Percentiles rank a stretch among this genome's conserved stretches.
Conservation (phyloP, 2,329 filamentous ascomycete species). For the Cercospora canescens region DNA sequence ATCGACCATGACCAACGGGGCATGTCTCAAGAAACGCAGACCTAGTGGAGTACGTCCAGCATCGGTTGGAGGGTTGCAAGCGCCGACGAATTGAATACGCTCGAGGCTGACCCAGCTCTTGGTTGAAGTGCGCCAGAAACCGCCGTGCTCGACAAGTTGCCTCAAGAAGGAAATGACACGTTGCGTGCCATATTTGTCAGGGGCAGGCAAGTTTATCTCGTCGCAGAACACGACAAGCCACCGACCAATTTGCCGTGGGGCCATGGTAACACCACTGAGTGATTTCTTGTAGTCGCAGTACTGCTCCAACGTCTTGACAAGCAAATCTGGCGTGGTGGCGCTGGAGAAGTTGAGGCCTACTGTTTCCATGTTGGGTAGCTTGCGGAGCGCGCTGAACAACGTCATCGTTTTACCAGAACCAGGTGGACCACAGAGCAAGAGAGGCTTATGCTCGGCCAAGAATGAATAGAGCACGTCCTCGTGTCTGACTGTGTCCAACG, state of each 20-base stretch:
- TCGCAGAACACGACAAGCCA: constrained; percentile 99
- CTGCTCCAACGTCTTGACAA: constrained; percentile 99
- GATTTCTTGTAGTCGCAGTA: constrained; percentile 99
- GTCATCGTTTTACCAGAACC: constrained; percentile 99
- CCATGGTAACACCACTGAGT: constrained; percentile 90
- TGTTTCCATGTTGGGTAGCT: constrained; percentile 97
- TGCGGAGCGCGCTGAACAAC: constrained; percentile 92
- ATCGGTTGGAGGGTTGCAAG: constrained; percentile 97
- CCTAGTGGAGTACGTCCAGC: constrained; percentile 94
- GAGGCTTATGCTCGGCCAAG: constrained; percentile 96
- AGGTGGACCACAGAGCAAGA: constrained; percentile 93
- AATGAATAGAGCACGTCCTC: constrained; percentile 99
- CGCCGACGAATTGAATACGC: constrained; percentile 97
- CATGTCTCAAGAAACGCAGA: constrained; percentile 89
- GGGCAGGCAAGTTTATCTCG: constrained; percentile 97
- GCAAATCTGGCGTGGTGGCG: constrained; percentile 92
- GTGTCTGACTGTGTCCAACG: constrained; percentile 92
- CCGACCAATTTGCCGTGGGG: constrained; percentile 91
- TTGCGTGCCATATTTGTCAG: constrained; percentile 96
- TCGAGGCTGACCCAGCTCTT: constrained; percentile 98
- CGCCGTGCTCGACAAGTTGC: constrained; percentile 97
- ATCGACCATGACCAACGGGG: constrained; percentile 99
- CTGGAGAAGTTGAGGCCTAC: constrained; percentile 99
- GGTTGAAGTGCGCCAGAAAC: constrained; percentile 97
- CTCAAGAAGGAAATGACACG: constrained; percentile 95